Evolutionary conservation across 257 asterid genomes (phyloP).

Genomic region (Oldenlandia corymbosa): DNA sequence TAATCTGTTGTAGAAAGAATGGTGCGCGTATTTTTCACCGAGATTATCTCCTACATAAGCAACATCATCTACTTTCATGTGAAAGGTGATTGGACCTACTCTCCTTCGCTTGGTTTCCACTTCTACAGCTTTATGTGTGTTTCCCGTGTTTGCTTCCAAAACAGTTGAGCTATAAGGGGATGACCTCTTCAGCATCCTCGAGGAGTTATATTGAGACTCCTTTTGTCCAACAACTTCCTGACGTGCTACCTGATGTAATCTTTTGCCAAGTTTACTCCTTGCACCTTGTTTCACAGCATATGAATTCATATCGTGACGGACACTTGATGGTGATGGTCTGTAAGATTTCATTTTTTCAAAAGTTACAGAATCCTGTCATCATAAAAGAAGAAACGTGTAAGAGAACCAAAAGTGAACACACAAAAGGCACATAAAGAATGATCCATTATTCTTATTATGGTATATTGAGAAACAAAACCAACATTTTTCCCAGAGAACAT

Average conservation of each 20-base stretch:
- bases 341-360: constrained; percentile 12
- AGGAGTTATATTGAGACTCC: constrained; percentile 18
- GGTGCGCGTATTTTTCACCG: constrained; percentile 12
- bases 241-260: constrained; percentile 9
- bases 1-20: constrained; percentile 16
- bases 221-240: constrained; percentile 7
- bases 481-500: not conserved
- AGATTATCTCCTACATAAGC: constrained; percentile 13
- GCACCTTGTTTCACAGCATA: constrained; percentile 3
- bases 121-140: constrained; percentile 13
- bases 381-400: not conserved
- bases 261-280: constrained; percentile 12
- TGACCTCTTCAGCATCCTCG: constrained; percentile 21
- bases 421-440: not conserved
- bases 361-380: constrained; percentile 16
- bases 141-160: constrained; percentile 19
- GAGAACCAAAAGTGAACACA: not conserved
- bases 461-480: not conserved
- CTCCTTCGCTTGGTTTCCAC: constrained; percentile 17
- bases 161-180: constrained; percentile 20
- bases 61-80: constrained; percentile 17
- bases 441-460: not conserved
- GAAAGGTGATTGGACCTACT: constrained; percentile 11
- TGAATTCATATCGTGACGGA: constrained; percentile 15
- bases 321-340: constrained; percentile 10